Evolutionary conservation across 805 yeast genomes (phyloP), one percentile per base, ranked within the genome.

Genomic region (Starmerella riodocensis): DNA sequence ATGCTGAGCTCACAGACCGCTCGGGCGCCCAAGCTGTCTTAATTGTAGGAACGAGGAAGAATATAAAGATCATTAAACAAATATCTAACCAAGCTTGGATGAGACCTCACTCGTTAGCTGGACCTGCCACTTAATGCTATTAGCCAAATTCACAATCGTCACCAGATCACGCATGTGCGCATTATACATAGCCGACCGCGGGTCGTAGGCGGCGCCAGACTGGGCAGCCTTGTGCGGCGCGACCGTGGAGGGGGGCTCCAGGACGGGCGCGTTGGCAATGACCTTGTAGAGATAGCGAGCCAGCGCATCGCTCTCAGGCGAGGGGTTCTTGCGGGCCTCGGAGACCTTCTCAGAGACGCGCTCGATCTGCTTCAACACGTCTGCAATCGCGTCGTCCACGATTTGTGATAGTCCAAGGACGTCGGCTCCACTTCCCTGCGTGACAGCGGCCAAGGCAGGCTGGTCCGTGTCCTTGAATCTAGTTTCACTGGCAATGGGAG

Each of bases 91-190:
- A 4, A 42, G 31, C 19, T 36, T 38, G 21, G 43, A 39, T 20
- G 41, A 36, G 53, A 82, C 69, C 58, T 80, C 74, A 34, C 84
- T 75, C 53, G 84, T 74, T 54, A 79, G 67, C 57, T 79, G 86
- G 48, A 82, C 69, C 64, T 84, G 94, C 47, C 84, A 79, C 64
- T 79, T 81, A 52, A 84, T 75, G 40, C 91, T 80, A 50, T 78
- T 74, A 41, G 93, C 78, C 60, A 84, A 69, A 56, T 78, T 80
- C 56, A 81, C 88, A 47, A 84, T 71, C 74, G 83, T 73, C 45
- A 80, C 67, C 31, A 83, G 75, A 53, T 84, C 94, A 59, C 81
- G 84, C 56, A 77, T 66, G 57, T 81, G 85, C 27, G 71, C 67
- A 55, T 73, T 74, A 67, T 82, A 74, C 46, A 75, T 66, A 60